These are phyloP conservation scores for Moesziomyces globuligerus DNA, from an alignment of 1,284 basidiomycete genomes.

Conservation along the genomic window DNA sequence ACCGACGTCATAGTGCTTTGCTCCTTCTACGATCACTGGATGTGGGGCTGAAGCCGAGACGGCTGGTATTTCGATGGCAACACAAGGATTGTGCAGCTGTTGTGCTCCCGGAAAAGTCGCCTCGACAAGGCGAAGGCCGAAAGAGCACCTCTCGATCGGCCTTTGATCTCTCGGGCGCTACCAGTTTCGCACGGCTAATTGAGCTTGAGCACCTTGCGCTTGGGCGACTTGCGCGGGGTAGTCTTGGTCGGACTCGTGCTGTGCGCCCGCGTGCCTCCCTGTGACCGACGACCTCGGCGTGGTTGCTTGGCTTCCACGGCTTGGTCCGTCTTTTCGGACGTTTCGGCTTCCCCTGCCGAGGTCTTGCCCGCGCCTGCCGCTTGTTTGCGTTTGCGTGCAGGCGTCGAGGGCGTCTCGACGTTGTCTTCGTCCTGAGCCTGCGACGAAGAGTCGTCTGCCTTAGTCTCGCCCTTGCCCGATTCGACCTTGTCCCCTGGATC, in stretches of 20 bases:
- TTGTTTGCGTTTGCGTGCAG: background rate
- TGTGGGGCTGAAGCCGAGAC: background rate
- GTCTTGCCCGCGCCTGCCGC: background rate
- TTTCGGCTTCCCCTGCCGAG: slow-evolving; percentile 4
- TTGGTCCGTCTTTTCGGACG: slow-evolving; percentile 5
- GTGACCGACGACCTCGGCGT: slow-evolving; percentile 37
- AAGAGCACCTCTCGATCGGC: background rate
- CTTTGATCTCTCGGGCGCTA: background rate
- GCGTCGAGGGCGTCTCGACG: background rate
- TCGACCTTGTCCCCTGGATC: background rate
- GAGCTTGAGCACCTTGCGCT: slow-evolving; percentile 37
- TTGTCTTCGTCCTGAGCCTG: background rate
- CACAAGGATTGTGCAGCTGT: background rate
- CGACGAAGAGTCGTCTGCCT: background rate
- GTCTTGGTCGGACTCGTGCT: slow-evolving; percentile 21
- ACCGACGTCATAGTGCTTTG: background rate
- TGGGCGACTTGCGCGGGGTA: slow-evolving; percentile 24
- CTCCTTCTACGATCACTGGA: background rate
- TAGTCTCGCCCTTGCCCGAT: background rate
- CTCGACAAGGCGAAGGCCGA: background rate
- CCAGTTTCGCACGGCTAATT: slow-evolving; percentile 7
- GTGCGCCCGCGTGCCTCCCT: slow-evolving; percentile 9
- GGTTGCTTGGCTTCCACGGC: slow-evolving; percentile 12
- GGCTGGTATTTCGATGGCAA: background rate
- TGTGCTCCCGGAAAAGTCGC: too few species aligned